A percentile compares a stretch with the other conserved stretches of the same genome.
Conservation (phyloP, 768 basidiomycete species). For the Cystobasidium ongulense region DNA sequence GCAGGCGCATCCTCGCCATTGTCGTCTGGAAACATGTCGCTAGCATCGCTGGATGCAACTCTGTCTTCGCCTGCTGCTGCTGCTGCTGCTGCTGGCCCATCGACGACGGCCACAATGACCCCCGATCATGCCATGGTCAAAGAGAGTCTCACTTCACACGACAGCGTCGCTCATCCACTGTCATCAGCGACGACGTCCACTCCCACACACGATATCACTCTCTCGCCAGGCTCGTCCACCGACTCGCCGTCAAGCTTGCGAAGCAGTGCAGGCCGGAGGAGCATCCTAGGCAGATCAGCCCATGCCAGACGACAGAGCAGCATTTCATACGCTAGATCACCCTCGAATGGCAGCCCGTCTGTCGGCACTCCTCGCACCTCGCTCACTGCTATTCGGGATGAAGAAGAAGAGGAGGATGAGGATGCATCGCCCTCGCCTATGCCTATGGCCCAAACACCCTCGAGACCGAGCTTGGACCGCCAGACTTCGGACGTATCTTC, state of each 20-base stretch:
- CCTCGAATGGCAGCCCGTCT: background rate
- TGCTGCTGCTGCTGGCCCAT: background rate
- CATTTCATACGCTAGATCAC: conserved; percentile 27
- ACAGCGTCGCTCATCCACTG: background rate
- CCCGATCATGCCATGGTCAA: background rate
- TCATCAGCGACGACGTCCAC: background rate
- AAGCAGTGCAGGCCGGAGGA: conserved; percentile 17
- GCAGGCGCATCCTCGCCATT: background rate
- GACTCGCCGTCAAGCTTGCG: background rate
- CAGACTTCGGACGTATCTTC: background rate
- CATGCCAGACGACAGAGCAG: conserved; percentile 17
- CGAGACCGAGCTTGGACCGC: background rate
- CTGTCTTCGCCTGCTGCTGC: background rate
- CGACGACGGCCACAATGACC: background rate
- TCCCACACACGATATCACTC: background rate
- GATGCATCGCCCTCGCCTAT: background rate
- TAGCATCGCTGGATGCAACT: background rate
- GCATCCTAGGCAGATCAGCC: conserved; percentile 28
- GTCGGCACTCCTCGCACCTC: background rate
- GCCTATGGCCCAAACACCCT: background rate
- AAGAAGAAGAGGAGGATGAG: background rate
- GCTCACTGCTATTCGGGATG: background rate
- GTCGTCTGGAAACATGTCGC: background rate
- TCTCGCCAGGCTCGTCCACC: background rate
- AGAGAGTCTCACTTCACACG: background rate